Conservation (phyloP, 257 asterid species). For the Avicennia marina region DNA sequence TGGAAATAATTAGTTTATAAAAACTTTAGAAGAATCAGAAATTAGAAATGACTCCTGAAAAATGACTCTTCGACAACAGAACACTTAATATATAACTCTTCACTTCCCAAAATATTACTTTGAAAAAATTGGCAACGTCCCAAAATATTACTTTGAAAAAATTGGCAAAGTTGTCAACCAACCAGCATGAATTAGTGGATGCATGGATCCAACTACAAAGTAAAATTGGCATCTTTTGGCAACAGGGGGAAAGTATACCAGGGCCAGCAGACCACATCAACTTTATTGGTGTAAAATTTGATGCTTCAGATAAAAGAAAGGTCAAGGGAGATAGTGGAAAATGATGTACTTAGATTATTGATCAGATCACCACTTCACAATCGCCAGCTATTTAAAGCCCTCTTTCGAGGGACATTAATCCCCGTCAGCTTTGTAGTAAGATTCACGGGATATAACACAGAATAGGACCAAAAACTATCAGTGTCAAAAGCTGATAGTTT, state of each 20-base stretch:
- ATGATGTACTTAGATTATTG: conserved; percentile 28
- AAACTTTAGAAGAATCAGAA: too few relatives aligned
- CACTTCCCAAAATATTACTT: too few relatives aligned
- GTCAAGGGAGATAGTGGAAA: conserved; percentile 19
- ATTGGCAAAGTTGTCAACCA: too few relatives aligned
- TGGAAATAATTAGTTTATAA: too few relatives aligned
- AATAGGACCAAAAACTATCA: background rate
- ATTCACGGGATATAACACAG: background rate
- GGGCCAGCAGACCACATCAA: background rate
- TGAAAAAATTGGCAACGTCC: too few relatives aligned
- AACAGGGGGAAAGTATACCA: background rate
- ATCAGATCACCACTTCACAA: too few relatives aligned
- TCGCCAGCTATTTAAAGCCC: conserved; percentile 32
- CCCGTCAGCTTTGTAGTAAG: conserved; percentile 16
- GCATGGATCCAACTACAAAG: too few relatives aligned
- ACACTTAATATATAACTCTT: too few relatives aligned
- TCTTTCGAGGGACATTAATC: conserved; percentile 2
- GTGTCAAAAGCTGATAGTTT: conserved; percentile 1
- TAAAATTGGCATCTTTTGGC: conserved; percentile 7
- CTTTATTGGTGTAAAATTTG: conserved; percentile 26
- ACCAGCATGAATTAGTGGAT: too few relatives aligned
- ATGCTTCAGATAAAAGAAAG: background rate
- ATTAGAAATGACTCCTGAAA: too few relatives aligned
- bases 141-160: too few relatives aligned
- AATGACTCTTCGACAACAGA: too few relatives aligned